phyloP scores from a whole-genome alignment of 495 filamentous ascomycete genomes.

The Xylaria longipes region DNA sequence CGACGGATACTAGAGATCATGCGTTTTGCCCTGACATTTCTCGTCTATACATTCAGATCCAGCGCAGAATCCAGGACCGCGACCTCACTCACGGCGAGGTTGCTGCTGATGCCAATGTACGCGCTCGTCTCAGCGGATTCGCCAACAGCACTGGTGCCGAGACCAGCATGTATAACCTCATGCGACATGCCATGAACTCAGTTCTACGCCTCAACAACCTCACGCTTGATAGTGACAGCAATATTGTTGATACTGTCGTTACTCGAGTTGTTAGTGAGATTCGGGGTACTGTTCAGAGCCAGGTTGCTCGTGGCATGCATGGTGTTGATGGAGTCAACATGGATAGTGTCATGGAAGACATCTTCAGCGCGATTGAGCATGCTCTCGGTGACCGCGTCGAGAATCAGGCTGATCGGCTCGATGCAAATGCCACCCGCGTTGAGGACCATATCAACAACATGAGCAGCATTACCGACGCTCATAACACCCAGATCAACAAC shows the following conservation, averaged over 20 bases:
- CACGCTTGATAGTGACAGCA: constrained; percentile 21
- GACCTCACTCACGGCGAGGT: constrained; percentile 33
- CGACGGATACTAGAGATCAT: constrained; percentile 26
- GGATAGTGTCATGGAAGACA: constrained; percentile 30
- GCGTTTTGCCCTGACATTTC: constrained; percentile 23
- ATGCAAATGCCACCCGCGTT: constrained; percentile 12
- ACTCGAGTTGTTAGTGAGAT: constrained; percentile 29
- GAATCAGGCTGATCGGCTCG: constrained; percentile 23
- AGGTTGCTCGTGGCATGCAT: constrained; percentile 24
- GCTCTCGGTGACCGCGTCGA: constrained; percentile 19
- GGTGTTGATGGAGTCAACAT: constrained; percentile 23
- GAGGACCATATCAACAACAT: background rate
- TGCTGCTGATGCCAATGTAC: constrained; percentile 32
- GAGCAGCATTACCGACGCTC: constrained; percentile 15
- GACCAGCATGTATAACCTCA: constrained; percentile 35
- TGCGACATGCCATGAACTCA: constrained; percentile 34
- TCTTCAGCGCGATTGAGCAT: constrained; percentile 33
- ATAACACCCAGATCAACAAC: constrained; percentile 32
- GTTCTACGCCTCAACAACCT: constrained; percentile 31
- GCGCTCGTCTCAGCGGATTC: constrained; percentile 32
- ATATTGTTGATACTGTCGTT: constrained; percentile 28
- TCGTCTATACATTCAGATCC: constrained; percentile 29
- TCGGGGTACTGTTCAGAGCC: constrained; percentile 27
- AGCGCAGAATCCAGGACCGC: constrained; percentile 32
- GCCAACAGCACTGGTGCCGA: constrained; percentile 36